Evolutionary conservation across 208 protist genomes (phyloP), one percentile per base, ranked within the genome.

Genomic region (Trypanosoma brucei): DNA sequence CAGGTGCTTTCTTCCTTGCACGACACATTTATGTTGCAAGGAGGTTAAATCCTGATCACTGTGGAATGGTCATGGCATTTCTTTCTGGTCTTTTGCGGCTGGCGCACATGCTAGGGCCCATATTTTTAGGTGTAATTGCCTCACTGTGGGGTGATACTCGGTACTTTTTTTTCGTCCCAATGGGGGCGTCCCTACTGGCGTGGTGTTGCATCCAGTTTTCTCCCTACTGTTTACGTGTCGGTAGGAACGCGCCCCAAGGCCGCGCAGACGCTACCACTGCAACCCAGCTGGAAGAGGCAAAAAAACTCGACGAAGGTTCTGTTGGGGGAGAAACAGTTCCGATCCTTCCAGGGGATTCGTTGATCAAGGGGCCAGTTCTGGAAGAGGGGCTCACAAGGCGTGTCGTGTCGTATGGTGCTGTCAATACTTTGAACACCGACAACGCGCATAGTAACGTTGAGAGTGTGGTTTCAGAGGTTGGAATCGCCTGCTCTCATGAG

Each of bases 11-110:
- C 68, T 93, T 95, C 60, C 65, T 95, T 1, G 57, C 86, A 31
- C 84, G 84, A 0, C 86, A 93, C 75, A 88, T 95, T 35, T 91
- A 92, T 40, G 86, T 91, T 13, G 60, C 84, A 7, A 66, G 75
- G 3, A 77, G 88, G 35, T 70, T 75, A 22, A 79, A 81, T n/a
- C 81, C 78, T 55, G 75, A 79, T 62, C 80, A 92, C 46, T 81
- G 86, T n/a, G 89, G 84, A 0, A 83, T 82, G 44, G 68, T 91
- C 37, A 87, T 95, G 73, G 62, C 83, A 2, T 85, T 88, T 51
- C 62, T 95, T 22, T 79, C 79, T 0, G 86, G 86, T n/a, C 65
- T 93, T 37, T 70, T 92, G 35, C 79, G 86, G 14, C 92, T 79
- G 78, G 54, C 84, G 22, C 86, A 92, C 66, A 86, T 92, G 9